Base-by-base conservation (phyloP, 164 flowering plant species). In the Sextonia rubra region DNA sequence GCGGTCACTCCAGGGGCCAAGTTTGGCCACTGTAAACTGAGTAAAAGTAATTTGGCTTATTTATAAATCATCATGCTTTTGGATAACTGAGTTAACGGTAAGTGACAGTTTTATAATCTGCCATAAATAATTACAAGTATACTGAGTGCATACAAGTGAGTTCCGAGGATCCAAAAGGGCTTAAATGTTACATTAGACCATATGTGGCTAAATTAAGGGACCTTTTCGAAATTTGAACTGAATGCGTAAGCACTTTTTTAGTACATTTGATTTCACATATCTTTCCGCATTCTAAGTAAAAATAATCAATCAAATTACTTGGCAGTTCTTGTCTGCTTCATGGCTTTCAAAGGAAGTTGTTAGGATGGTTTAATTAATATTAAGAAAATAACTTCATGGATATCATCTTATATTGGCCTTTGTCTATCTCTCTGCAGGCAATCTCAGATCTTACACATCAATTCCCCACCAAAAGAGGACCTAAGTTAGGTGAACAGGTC, bases 341-440 rank as follows among this genome's bases (percentile, higher is more conserved):
- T 77, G 60, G 61, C 84, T 86, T 86, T 87, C 87, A 83, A 87
- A 78, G 82, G 89, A 88, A 83, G 93, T 72, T 74, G 93, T 85
- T 89, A 81, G 75, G 71, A 52, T 75, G 47, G 75, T 78, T 74
- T 73, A 63, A 64, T 11, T 63, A 47, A 29, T 64, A 62, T 12
- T 64, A 74, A 60, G 7, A 66, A 77, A 48, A 30, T 17, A 60
- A 27, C 47, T 65, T 48, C 25, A n/a, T 52, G 29, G 49, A 72
- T 18, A 66, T 67, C 67, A 37, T 66, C 47, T 27, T 55, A 32
- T 58, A 20, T 60, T 61, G 56, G 61, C 7, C 56, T 37, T 44
- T 79, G 76, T 80, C 78, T 52, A 52, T 72, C 62, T 47, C 63
- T 62, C 48, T 75, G 69, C 66, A 60, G 72, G 70, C 77, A 78